phyloP scores from a whole-genome alignment of 352 stramenopile species.

The Phytopythium aichiense region DNA sequence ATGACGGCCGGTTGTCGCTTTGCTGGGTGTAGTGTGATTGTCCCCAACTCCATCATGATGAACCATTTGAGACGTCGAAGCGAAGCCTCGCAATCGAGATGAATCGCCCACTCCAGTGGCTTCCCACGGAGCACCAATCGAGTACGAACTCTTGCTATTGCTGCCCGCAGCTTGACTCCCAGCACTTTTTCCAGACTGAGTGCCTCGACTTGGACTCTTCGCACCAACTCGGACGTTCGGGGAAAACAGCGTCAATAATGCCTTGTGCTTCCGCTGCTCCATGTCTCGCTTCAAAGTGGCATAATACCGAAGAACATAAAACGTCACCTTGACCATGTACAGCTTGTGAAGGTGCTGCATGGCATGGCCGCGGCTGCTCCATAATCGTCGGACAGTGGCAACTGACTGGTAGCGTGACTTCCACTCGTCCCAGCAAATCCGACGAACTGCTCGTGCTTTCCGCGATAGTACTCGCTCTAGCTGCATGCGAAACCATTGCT shows the following conservation, averaged over 20 bases:
- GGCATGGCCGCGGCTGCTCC: constrained; percentile 40
- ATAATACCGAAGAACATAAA: constrained; percentile 57
- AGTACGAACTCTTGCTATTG: constrained; percentile 2
- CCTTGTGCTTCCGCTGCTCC: constrained; percentile 31
- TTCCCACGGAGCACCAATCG: background rate
- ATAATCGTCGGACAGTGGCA: constrained; percentile 32
- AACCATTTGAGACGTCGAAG: background rate
- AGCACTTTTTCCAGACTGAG: background rate
- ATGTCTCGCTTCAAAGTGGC: constrained; percentile 54
- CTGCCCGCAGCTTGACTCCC: background rate
- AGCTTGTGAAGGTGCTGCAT: constrained; percentile 54
- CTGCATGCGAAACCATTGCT: constrained; percentile 29
- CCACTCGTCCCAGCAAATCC: constrained; percentile 34
- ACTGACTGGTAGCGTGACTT: constrained; percentile 14
- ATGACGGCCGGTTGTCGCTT: background rate
- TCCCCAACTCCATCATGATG: background rate
- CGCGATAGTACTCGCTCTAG: constrained; percentile 22
- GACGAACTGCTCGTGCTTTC: constrained; percentile 11
- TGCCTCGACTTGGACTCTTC: constrained; percentile 1
- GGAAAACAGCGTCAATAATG: constrained; percentile 21
- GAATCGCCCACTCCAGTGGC: background rate
- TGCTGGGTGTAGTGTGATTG: background rate
- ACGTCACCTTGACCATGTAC: constrained; percentile 54
- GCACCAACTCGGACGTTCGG: background rate
- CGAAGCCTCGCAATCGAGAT: background rate